Evolutionary conservation across 148 eudicot genomes (phyloP).

Genomic region (Camellia lanceoleosa): DNA sequence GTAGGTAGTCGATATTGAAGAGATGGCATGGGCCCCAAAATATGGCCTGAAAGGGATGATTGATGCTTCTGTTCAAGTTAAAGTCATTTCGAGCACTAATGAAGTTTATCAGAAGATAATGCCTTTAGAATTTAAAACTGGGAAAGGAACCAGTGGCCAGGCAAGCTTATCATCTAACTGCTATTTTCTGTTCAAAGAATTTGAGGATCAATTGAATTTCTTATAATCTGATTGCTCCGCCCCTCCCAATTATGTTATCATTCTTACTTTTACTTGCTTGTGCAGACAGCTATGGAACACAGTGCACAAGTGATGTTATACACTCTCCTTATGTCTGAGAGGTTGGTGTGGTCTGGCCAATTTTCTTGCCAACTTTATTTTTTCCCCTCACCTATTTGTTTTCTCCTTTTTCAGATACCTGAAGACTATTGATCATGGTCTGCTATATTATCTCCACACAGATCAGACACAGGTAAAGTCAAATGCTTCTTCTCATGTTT

Average conservation of each 20-base stretch:
- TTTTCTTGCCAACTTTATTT: slow-evolving; percentile 1
- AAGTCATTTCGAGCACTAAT: slow-evolving; percentile 29
- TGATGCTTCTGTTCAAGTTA: slow-evolving; percentile 84
- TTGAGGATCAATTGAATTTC: not conserved
- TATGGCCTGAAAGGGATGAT: slow-evolving; percentile 97
- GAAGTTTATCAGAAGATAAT: slow-evolving; percentile 57
- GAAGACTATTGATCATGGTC: slow-evolving; percentile 72
- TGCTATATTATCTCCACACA: slow-evolving; percentile 87
- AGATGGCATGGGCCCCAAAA: slow-evolving; percentile 99
- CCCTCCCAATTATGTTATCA: not conserved
- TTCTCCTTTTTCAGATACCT: slow-evolving; percentile 47
- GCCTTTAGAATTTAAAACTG: slow-evolving; percentile 97
- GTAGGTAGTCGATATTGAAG: slow-evolving; percentile 97
- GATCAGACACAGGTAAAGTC: slow-evolving; percentile 75
- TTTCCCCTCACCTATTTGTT: slow-evolving; percentile 2
- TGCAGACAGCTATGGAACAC: slow-evolving; percentile 87
- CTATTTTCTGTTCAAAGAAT: not conserved
- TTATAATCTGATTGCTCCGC: not conserved
- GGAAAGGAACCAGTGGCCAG: slow-evolving; percentile 92
- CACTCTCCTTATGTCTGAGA: slow-evolving; percentile 95
- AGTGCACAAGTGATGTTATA: slow-evolving; percentile 93
- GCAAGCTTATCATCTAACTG: slow-evolving; percentile 33
- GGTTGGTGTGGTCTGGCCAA: slow-evolving; percentile 37
- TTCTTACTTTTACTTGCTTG: slow-evolving; percentile 21
- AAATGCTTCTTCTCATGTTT: slow-evolving; percentile 6